Base-by-base conservation (phyloP, 1,139 yeast species). In the Pichia terricola region DNA sequence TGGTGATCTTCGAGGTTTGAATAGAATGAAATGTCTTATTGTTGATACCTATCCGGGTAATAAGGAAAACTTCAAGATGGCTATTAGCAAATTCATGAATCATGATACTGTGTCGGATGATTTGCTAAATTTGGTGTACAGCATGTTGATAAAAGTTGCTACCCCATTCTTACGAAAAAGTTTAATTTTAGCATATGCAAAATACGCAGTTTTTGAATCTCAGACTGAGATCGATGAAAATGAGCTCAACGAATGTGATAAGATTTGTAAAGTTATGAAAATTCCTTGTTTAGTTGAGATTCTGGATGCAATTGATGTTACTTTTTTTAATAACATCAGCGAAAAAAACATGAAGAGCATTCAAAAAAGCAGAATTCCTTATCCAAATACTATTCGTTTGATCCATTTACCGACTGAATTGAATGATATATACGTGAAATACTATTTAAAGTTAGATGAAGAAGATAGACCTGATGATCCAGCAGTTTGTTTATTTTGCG, bases 401-500 rank as follows among this genome's bases (percentile, higher is more conserved):
- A 66, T 70, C 10, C 66, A 68, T 16, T 57, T 77, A 16, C 81
- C 81, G 0, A 65, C 64, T 11, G 62, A 74, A 45, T 55, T 76
- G 37, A 94, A 87, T 53, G 71, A 69, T 39, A 81, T 89, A 54
- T 85, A 81, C 64, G 73, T 83, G 2, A 69, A 74, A 33, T 69
- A 72, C 46, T 70, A 76, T 47, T 75, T 77, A 53, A 68, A 67
- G 55, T 69, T 70, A 30, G 63, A 65, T 43, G 67, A 64, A 31
- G 56, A 40, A 57, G n/a, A 47, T 6, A 40, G 36, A 32, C 74
- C 73, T 33, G 71, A 74, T 32, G 95, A 88, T 52, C 94, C 95
- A 0, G 96, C 95, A 0, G 68, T 91, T 10, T 91, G 98, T 57
- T 64, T 91, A 44, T 81, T 82, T 52, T 91, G 98, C 64, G 94